Conservation (phyloP, 345 rosid genomes). For the Eucalyptus tenuipes region DNA sequence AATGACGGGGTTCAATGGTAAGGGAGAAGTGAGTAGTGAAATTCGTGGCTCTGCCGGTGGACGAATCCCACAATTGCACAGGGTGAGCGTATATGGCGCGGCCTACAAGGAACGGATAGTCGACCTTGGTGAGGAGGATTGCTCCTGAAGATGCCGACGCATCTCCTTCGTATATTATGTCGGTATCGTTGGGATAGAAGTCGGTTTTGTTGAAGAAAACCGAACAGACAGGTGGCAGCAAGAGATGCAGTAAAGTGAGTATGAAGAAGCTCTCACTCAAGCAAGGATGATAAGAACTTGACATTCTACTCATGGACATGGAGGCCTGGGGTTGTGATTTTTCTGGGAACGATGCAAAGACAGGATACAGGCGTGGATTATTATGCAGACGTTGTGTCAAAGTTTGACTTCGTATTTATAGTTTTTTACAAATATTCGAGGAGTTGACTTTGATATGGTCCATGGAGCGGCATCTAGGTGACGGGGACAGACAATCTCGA, state of each 20-base stretch:
- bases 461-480: background rate
- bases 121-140: background rate
- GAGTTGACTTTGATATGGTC: background rate
- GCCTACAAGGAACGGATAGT: background rate
- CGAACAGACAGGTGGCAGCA: background rate
- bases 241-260: background rate
- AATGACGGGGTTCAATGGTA: background rate
- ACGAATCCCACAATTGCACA: background rate
- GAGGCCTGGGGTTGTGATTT: background rate
- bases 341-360: background rate
- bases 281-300: background rate
- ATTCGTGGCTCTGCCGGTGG: background rate
- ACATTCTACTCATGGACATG: background rate
- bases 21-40: background rate
- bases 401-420: background rate
- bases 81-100: background rate
- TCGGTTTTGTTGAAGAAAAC: background rate
- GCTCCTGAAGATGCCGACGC: background rate
- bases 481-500: background rate
- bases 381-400: background rate
- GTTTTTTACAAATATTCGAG: background rate
- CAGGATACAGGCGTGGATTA: background rate
- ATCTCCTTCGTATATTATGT: background rate
- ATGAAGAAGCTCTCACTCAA: background rate
- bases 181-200: background rate